A percentile compares a stretch with the other conserved stretches of the same genome.
Evolutionary conservation across 345 rosid genomes (phyloP).

Genomic region (Stellera chamaejasme): DNA sequence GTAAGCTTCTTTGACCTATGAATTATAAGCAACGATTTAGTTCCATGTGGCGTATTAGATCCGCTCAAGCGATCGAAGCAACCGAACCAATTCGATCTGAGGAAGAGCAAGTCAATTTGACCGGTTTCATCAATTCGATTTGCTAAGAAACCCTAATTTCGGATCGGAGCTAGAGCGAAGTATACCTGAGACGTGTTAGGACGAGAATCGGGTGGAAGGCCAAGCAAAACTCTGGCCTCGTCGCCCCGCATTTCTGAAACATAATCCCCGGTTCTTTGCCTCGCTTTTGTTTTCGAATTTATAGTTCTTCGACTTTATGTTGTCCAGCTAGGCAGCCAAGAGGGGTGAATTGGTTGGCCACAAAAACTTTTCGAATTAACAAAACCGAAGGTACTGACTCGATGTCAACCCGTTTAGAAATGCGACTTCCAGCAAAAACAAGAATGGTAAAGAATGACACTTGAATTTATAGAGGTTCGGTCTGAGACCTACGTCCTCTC

Average conservation of each 20-base stretch:
- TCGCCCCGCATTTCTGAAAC: constrained; percentile 51
- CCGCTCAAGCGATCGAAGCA: constrained; percentile 2
- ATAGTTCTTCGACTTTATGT: neutral
- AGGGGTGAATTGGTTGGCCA: no score
- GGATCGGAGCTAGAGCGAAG: neutral
- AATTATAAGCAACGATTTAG: neutral
- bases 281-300: neutral
- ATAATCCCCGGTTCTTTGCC: neutral
- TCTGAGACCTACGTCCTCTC: no score
- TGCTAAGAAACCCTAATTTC: constrained; percentile 10
- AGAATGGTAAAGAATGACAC: no score
- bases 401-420: no score
- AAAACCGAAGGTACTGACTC: no score
- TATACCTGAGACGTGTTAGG: constrained; percentile 59
- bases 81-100: neutral
- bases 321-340: no score
- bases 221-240: constrained; percentile 69
- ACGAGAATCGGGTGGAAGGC: constrained; percentile 60
- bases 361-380: no score
- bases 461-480: no score
- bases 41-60: neutral
- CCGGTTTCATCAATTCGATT: constrained; percentile 4
- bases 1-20: constrained; percentile 77
- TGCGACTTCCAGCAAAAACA: no score
- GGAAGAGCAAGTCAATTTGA: constrained; percentile 6